Base-by-base conservation (phyloP, 1,284 basidiomycete species). In the Phylloporus gajari region DNA sequence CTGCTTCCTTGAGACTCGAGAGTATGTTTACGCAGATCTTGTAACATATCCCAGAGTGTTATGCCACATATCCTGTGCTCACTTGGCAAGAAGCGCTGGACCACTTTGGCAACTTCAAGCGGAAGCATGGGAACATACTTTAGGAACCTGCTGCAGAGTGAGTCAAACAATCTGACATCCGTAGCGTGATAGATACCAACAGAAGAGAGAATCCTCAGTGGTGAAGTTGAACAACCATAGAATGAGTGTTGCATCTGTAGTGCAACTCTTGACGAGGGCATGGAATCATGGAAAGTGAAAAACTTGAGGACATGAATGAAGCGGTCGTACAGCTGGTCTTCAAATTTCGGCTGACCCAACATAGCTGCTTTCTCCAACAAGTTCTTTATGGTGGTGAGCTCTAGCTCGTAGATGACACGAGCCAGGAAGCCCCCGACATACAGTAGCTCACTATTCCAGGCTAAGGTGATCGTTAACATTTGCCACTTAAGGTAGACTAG, bases 401-500 rank as follows among this genome's bases (percentile, higher is more conserved):
- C 97, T 40, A 93, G 85, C 79, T 99, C 96, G 77, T 98, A 99
- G 0, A 95, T 93, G 3, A 91, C 86, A 13, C 97, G 92, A 51
- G 93, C 88, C 19, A 98, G 88, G 76, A 94, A 91, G 21, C 95
- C 95, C 12, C 95, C 97, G 13, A 96, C 87, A 77, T 91, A 93
- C 11, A 98, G 86, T 1, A 98, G 86, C 77, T 98, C 96, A 75
- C 89, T 91, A 78, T 97, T 98, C 95, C 95, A 97, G 23, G 93
- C 92, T 93, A 68, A 30, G 9, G 42, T 23, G 3, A 15, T 6
- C 19, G 5, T 38, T 65, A n/a, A 17, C 8, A 35, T 35, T 35
- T 35, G 35, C 8, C 35, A 35, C 35, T 35, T 35, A 35, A 35
- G 35, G 35, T 35, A 35, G 35, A 35, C 35, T 35, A 11, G 61